phyloP scores from a whole-genome alignment of 768 basidiomycete genomes.

The Cyclocybe cylindracea region DNA sequence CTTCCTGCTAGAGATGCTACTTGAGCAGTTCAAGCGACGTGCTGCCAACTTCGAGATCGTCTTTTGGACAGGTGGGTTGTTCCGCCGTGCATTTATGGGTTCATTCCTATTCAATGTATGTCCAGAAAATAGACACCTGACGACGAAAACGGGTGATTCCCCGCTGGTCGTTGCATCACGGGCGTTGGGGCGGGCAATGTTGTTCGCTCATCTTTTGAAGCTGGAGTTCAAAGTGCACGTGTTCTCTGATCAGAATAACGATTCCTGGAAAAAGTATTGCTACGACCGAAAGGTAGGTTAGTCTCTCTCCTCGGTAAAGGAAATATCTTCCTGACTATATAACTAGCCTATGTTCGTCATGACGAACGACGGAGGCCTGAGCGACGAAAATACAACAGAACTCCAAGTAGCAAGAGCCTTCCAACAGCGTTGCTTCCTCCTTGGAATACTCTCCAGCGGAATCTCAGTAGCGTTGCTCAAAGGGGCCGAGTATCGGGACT shows the following conservation, averaged over 20 bases:
- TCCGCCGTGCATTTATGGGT: background rate
- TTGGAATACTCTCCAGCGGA: slow-evolving; percentile 46
- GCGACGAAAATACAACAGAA: slow-evolving; percentile 10
- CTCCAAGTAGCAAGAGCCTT: slow-evolving; percentile 31
- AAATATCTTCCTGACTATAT: background rate
- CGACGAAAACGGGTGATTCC: slow-evolving; percentile 36
- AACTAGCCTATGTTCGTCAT: slow-evolving; percentile 69
- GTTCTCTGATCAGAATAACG: slow-evolving; percentile 48
- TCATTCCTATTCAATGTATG: background rate
- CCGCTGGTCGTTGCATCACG: slow-evolving; percentile 45
- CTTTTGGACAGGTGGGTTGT: slow-evolving; percentile 55
- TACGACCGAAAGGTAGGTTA: slow-evolving; percentile 36
- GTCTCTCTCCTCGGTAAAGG: background rate
- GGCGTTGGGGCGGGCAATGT: slow-evolving; percentile 49
- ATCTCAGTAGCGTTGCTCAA: slow-evolving; percentile 52
- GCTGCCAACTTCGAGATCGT: slow-evolving; percentile 61
- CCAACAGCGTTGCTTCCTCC: slow-evolving; percentile 50
- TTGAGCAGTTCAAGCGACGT: slow-evolving; percentile 50
- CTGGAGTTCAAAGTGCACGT: slow-evolving; percentile 42
- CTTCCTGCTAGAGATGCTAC: slow-evolving; percentile 50
- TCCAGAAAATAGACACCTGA: slow-evolving; percentile 46
- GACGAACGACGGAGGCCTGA: slow-evolving; percentile 51
- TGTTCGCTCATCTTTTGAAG: slow-evolving; percentile 50
- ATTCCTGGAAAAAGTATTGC: slow-evolving; percentile 49
- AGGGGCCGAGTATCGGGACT: slow-evolving; percentile 60